Evolutionary conservation across 2,329 filamentous ascomycete species (phyloP).

Genomic region (Xylariaceae sp.): DNA sequence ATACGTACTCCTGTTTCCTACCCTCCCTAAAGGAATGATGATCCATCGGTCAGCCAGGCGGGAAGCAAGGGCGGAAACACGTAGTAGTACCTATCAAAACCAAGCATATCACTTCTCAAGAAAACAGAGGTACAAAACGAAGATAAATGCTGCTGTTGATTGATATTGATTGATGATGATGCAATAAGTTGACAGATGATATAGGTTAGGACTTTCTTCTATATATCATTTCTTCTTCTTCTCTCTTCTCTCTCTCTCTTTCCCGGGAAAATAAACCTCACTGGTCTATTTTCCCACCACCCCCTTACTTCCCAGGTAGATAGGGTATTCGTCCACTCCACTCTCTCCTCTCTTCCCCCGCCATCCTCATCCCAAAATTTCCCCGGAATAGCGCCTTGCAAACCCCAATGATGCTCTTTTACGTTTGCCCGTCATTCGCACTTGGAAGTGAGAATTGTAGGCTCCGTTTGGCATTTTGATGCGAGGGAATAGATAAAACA

Average conservation of each 20-base stretch:
- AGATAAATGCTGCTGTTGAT: not conserved
- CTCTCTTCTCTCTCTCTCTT: not conserved
- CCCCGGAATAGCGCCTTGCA: conserved; percentile 17
- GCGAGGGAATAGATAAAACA: conserved; percentile 9
- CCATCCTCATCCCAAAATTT: not conserved
- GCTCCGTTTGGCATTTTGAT: conserved; percentile 10
- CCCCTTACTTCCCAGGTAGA: too few relatives aligned
- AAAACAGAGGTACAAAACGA: too few relatives aligned
- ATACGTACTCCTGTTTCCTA: too few relatives aligned
- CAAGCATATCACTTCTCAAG: not conserved
- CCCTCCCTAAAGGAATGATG: too few relatives aligned
- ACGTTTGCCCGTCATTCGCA: conserved; percentile 7
- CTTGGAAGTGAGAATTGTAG: not conserved
- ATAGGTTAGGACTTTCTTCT: conserved; percentile 6
- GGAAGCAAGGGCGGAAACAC: too few relatives aligned
- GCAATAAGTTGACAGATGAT: conserved; percentile 12
- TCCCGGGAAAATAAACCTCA: conserved; percentile 2
- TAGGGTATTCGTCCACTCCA: too few relatives aligned
- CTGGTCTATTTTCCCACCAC: too few relatives aligned
- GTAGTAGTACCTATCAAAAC: too few relatives aligned
- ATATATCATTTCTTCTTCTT: conserved; percentile 11
- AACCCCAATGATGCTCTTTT: conserved; percentile 8
- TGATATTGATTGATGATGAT: conserved; percentile 1
- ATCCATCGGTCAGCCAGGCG: too few relatives aligned
- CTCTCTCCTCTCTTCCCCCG: not conserved